A percentile compares a stretch with the other conserved stretches of the same genome.
Evolutionary conservation across 345 rosid species (phyloP).

Genomic region (Eucalyptus camaldulensis): DNA sequence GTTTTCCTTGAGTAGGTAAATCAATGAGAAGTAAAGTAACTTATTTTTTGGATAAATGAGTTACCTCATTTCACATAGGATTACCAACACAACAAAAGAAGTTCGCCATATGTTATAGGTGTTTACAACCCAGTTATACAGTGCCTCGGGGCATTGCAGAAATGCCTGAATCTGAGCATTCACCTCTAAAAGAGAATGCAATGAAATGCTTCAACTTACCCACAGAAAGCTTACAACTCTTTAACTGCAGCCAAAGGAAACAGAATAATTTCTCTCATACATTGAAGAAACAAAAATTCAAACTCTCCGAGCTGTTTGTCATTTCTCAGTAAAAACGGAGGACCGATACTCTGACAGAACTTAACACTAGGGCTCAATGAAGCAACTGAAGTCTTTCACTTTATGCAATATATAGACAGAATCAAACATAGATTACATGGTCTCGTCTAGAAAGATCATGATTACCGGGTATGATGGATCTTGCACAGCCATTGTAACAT

Average conservation of each 20-base stretch:
- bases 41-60: background rate
- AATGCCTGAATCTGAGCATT: background rate
- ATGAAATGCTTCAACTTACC: background rate
- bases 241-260: background rate
- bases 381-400: background rate
- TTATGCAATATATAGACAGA: background rate
- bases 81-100: background rate
- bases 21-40: background rate
- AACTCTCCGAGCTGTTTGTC: background rate
- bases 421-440: background rate
- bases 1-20: background rate
- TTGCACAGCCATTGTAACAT: constrained; percentile 83
- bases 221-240: background rate
- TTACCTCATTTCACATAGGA: background rate
- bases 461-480: constrained; percentile 98
- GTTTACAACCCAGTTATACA: background rate
- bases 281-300: background rate
- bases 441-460: background rate
- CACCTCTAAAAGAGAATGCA: background rate
- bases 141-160: background rate
- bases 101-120: background rate
- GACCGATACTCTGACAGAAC: background rate
- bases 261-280: background rate
- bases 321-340: background rate
- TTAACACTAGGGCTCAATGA: background rate